Evolutionary conservation across 345 rosid genomes (phyloP).

Genomic region (Excoecaria cochinchinensis): DNA sequence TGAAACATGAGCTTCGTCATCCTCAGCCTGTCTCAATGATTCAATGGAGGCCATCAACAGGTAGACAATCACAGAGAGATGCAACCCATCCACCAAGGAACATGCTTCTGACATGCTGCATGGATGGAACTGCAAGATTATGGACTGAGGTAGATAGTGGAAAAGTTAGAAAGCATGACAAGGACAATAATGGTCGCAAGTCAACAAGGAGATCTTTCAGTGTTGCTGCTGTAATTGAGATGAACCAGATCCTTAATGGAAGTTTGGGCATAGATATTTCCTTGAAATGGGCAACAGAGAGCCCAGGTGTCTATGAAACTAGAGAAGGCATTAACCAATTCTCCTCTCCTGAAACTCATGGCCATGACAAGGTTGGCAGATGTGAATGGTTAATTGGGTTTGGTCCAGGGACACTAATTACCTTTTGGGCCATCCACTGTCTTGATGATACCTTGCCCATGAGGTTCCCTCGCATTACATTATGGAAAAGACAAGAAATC

Average conservation of each 20-base stretch:
- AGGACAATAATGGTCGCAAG: slow-evolving; percentile 48
- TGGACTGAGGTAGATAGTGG: slow-evolving; percentile 78
- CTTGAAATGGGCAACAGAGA: slow-evolving; percentile 66
- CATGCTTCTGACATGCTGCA: slow-evolving; percentile 74
- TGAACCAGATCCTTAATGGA: slow-evolving; percentile 55
- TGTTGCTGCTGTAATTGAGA: slow-evolving; percentile 80
- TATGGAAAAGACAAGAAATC: slow-evolving; percentile 62
- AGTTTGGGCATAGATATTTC: slow-evolving; percentile 50
- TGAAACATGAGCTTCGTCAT: slow-evolving; percentile 51
- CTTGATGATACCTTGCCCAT: slow-evolving; percentile 78
- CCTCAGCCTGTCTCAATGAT: slow-evolving; percentile 73
- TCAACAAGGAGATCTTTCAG: slow-evolving; percentile 38
- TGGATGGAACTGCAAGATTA: slow-evolving; percentile 84
- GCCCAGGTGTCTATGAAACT: slow-evolving; percentile 46
- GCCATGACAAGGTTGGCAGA: slow-evolving; percentile 44
- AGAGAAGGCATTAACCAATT: slow-evolving; percentile 42
- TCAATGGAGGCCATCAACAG: slow-evolving; percentile 74
- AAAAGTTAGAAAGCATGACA: slow-evolving; percentile 49
- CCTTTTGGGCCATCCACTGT: slow-evolving; percentile 87
- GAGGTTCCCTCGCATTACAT: slow-evolving; percentile 69
- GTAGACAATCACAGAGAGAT: slow-evolving; percentile 36
- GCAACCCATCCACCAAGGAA: slow-evolving; percentile 40
- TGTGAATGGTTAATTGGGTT: slow-evolving; percentile 91
- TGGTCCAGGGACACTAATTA: slow-evolving; percentile 62
- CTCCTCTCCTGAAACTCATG: slow-evolving; percentile 35